These are phyloP conservation scores for Pugionium cornutum DNA, from an alignment of 345 rosid species.

Conservation along the genomic window DNA sequence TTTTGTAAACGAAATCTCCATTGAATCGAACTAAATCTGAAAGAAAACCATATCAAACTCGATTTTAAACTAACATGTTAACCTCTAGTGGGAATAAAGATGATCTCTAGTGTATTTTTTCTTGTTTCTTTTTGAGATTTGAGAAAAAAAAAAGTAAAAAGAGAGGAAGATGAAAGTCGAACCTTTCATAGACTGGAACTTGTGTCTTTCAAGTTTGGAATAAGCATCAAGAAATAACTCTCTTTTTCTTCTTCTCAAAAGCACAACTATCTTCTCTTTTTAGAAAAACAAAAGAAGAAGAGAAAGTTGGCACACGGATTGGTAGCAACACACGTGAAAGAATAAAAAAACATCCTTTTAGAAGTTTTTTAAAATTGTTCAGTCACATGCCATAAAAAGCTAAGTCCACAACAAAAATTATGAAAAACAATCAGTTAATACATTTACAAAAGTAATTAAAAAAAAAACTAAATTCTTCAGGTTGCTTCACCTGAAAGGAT, in stretches of 20 bases:
- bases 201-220: conserved; percentile 41
- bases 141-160: conserved; percentile 16
- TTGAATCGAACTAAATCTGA: background rate
- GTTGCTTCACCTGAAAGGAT: conserved; percentile 39
- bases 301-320: conserved; percentile 40
- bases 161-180: conserved; percentile 29
- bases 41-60: conserved; percentile 7
- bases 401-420: conserved; percentile 15
- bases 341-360: conserved; percentile 26
- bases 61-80: conserved; percentile 9
- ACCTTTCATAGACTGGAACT: conserved; percentile 34
- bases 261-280: conserved; percentile 29
- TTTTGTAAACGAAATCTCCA: background rate
- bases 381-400: conserved; percentile 42
- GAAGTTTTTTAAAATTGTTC: conserved; percentile 22
- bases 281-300: conserved; percentile 2
- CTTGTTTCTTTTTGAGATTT: conserved; percentile 16
- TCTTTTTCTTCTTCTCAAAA: conserved; percentile 28
- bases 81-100: conserved; percentile 8
- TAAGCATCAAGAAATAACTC: conserved; percentile 37
- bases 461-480: conserved; percentile 28
- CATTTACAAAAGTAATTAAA: conserved; percentile 18
- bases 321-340: conserved; percentile 42
- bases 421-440: conserved; percentile 16
- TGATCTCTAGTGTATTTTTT: background rate